phyloP scores from a whole-genome alignment of 352 stramenopile species.

The Globisporangium abappressorium region DNA sequence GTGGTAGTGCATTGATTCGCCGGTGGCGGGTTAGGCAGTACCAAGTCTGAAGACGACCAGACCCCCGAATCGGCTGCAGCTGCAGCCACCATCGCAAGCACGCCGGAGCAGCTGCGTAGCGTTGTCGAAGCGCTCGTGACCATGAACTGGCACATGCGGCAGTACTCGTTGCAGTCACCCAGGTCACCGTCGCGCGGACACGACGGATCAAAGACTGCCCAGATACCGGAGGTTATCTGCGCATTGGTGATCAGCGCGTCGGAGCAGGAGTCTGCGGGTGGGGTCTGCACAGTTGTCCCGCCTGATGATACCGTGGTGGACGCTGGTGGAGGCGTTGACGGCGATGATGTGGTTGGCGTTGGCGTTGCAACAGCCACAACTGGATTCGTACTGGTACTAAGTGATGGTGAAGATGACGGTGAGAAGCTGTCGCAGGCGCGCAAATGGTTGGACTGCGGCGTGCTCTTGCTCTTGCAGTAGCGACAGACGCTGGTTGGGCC shows the following conservation, averaged over 20 bases:
- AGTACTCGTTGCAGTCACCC: constrained; percentile 14
- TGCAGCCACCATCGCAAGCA: not conserved
- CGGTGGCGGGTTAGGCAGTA: not conserved
- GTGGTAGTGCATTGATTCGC: not conserved
- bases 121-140: constrained; percentile 9
- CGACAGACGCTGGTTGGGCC: constrained; percentile 27
- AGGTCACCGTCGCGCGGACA: constrained; percentile 7
- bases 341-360: not conserved
- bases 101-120: not conserved
- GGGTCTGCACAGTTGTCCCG: not conserved
- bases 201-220: constrained; percentile 12
- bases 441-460: constrained; percentile 25
- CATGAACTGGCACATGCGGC: constrained; percentile 15
- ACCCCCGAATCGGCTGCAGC: not conserved
- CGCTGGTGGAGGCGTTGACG: not conserved
- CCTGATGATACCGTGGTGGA: not conserved
- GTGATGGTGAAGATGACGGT: not conserved
- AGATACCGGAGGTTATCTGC: not conserved
- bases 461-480: constrained; percentile 32
- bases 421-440: constrained; percentile 3
- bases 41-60: not conserved
- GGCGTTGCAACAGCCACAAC: not conserved
- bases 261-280: constrained; percentile 7
- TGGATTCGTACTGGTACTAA: not conserved
- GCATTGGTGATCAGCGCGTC: not conserved